Evolutionary conservation across 345 rosid genomes (phyloP).

Genomic region (Luvunga scandens): DNA sequence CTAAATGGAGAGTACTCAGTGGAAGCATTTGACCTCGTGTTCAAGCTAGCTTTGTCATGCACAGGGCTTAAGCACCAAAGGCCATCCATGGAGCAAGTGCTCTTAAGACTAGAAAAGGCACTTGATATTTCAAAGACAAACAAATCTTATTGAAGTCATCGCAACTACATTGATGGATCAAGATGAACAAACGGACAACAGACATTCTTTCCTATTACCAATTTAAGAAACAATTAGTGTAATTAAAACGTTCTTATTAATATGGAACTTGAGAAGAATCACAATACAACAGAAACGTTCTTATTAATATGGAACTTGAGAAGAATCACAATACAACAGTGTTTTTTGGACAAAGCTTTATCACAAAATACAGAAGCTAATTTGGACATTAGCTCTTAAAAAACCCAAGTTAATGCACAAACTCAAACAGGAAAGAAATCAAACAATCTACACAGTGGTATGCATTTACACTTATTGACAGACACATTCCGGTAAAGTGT

Average conservation of each 20-base stretch:
- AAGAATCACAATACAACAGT: constrained; percentile 15
- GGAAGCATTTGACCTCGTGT: constrained; percentile 42
- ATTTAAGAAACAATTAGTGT: background rate
- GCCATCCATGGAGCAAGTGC: constrained; percentile 61
- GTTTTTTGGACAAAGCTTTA: constrained; percentile 34
- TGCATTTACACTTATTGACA: constrained; percentile 22
- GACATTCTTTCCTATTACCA: no score
- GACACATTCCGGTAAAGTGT: constrained; percentile 2
- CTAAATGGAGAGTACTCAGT: constrained; percentile 44
- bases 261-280: background rate
- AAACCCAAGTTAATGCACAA: constrained; percentile 35
- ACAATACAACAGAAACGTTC: constrained; percentile 10
- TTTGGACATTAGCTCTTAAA: constrained; percentile 39
- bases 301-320: no score
- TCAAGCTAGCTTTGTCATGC: constrained; percentile 56
- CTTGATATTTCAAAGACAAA: constrained; percentile 28
- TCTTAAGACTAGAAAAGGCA: constrained; percentile 36
- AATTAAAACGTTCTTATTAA: background rate
- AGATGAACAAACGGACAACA: background rate
- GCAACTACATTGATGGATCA: background rate
- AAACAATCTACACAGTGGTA: constrained; percentile 16
- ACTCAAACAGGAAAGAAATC: constrained; percentile 1
- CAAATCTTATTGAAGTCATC: background rate
- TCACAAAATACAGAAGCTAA: constrained; percentile 32
- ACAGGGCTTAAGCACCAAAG: constrained; percentile 50